Conservation (phyloP, 495 filamentous ascomycete genomes). For the Ascobolus immersus region DNA sequence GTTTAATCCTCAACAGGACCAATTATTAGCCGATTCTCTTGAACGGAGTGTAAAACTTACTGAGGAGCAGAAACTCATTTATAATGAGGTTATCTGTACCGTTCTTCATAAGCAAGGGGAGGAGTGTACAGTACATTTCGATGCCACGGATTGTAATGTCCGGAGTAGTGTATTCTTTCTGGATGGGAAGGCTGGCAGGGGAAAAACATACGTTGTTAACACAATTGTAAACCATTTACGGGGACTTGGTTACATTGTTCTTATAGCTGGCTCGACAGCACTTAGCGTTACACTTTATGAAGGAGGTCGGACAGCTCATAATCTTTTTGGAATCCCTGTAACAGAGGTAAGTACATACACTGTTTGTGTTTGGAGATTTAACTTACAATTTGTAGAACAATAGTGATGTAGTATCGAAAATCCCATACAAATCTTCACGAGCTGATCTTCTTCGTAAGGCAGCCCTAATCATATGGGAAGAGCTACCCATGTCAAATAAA, state of each 20-base stretch:
- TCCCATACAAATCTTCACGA: background rate
- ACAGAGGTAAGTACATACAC: too few relatives aligned
- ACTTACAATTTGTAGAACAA: too few relatives aligned
- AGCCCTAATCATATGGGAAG: background rate
- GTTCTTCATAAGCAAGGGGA: too few relatives aligned
- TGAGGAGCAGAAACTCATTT: constrained; percentile 1
- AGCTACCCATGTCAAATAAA: background rate
- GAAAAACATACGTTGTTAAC: constrained; percentile 3
- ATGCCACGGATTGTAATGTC: too few relatives aligned
- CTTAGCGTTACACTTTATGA: background rate
- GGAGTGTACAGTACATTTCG: too few relatives aligned
- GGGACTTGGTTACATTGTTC: background rate
- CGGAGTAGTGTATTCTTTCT: too few relatives aligned
- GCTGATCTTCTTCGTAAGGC: background rate
- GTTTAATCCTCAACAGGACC: background rate
- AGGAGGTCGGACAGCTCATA: background rate
- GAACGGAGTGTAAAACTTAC: background rate
- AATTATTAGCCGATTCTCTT: background rate
- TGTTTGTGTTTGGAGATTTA: too few relatives aligned
- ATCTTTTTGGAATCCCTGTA: background rate
- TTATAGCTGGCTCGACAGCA: background rate
- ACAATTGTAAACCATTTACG: background rate
- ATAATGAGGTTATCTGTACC: constrained; percentile 1
- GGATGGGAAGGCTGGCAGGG: constrained; percentile 3
- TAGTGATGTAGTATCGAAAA: background rate